These are phyloP conservation scores for Cotoneaster glaucophyllus DNA, from an alignment of 306 rosid genomes.

Conservation along the genomic window DNA sequence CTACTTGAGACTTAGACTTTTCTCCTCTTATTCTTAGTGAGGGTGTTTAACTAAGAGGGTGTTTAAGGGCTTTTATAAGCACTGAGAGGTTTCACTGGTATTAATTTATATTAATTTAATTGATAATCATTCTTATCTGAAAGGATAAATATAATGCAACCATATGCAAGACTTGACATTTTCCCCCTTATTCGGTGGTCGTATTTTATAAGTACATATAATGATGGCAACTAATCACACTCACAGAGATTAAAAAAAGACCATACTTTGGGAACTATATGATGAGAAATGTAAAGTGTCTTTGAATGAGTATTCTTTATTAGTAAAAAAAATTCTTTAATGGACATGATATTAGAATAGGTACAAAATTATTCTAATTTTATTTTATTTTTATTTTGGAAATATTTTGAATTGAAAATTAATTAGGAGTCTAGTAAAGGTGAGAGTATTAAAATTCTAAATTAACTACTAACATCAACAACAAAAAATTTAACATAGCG, in stretches of 20 bases:
- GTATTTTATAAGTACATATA: background rate
- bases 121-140: background rate
- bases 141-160: background rate
- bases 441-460: no score
- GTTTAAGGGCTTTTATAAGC: slow-evolving; percentile 6
- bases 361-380: no score
- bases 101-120: background rate
- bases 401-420: no score
- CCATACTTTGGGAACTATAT: background rate
- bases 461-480: no score
- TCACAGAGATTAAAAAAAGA: background rate
- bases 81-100: background rate
- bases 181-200: background rate
- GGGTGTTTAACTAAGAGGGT: background rate
- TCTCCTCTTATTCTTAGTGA: background rate
- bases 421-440: no score
- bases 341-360: no score
- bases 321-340: no score
- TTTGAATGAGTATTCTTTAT: no score
- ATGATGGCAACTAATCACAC: background rate
- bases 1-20: background rate
- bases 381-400: no score
- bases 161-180: background rate
- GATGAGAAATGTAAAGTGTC: background rate
- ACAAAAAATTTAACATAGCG: no score